A percentile compares a stretch with the other conserved stretches of the same genome.
These are phyloP conservation scores for Suhomyces coccinellae DNA, from an alignment of 1,139 yeast species.

Conservation along the genomic window DNA sequence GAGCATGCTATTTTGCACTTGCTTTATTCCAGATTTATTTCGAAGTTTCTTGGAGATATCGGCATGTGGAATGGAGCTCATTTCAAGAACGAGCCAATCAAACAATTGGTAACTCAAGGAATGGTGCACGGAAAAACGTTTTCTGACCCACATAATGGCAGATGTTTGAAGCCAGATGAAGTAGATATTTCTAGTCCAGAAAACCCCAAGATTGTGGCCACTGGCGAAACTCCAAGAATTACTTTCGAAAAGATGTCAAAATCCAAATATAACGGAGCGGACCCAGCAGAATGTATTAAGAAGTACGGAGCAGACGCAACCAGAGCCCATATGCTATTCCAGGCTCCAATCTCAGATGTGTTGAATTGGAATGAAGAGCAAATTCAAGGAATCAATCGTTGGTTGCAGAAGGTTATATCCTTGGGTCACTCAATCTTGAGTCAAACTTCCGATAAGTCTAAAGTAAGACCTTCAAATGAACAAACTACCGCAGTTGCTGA, in stretches of 20 bases:
- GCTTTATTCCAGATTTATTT: conserved; percentile 77
- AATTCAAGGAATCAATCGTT: conserved; percentile 82
- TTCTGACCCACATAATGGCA: conserved; percentile 67
- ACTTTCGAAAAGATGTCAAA: conserved; percentile 93
- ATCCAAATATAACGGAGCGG: conserved; percentile 91
- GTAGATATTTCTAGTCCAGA: conserved; percentile 43
- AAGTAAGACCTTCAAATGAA: background rate
- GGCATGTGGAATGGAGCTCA: conserved; percentile 51
- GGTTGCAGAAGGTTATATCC: conserved; percentile 68
- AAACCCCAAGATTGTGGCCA: conserved; percentile 46
- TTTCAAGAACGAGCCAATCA: conserved; percentile 74
- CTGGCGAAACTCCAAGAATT: conserved; percentile 54
- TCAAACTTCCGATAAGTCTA: background rate
- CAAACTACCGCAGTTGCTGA: conserved; percentile 8
- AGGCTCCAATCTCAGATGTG: conserved; percentile 82
- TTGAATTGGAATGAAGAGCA: conserved; percentile 89
- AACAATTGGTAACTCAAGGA: conserved; percentile 83
- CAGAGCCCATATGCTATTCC: conserved; percentile 90
- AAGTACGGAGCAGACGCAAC: conserved; percentile 92
- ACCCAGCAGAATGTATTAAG: conserved; percentile 75
- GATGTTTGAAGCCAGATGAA: conserved; percentile 78
- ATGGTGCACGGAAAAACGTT: conserved; percentile 96
- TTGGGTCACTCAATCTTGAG: conserved; percentile 17
- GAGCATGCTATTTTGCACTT: conserved; percentile 95
- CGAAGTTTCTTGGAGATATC: conserved; percentile 69